Conservation (phyloP, 2,329 filamentous ascomycete genomes). For the Cercospora sp. region DNA sequence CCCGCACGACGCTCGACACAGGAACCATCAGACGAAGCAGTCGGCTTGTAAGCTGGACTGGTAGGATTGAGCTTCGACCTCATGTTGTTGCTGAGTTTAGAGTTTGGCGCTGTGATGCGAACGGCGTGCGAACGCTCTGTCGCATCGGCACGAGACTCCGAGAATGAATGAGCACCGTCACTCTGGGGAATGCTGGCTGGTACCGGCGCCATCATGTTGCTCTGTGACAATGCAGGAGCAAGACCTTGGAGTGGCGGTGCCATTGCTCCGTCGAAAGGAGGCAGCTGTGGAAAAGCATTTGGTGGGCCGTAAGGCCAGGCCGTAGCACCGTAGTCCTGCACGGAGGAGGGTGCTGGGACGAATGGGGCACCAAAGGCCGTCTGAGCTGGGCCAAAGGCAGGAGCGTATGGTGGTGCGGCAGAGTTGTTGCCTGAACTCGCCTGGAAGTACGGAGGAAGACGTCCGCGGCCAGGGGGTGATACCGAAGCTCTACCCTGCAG, state of each 20-base stretch:
- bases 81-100: slow-evolving; percentile 24
- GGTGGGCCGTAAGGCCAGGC: slow-evolving; percentile 29
- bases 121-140: slow-evolving; percentile 34
- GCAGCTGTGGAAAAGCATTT: slow-evolving; percentile 32
- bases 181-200: slow-evolving; percentile 28
- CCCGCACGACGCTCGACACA: slow-evolving; percentile 15
- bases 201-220: not conserved
- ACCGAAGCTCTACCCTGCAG: slow-evolving; percentile 26
- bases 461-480: slow-evolving; percentile 28
- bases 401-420: slow-evolving; percentile 5
- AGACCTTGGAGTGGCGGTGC: slow-evolving; percentile 21
- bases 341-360: slow-evolving; percentile 24
- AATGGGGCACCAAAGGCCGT: slow-evolving; percentile 21
- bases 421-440: slow-evolving; percentile 9
- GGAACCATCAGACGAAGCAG: slow-evolving; percentile 6
- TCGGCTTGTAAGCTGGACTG: slow-evolving; percentile 43
- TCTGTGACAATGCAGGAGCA: not conserved
- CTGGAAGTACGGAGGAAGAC: slow-evolving; percentile 30
- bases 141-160: slow-evolving; percentile 27
- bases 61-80: slow-evolving; percentile 42
- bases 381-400: slow-evolving; percentile 18
- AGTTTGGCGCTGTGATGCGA: slow-evolving; percentile 38
- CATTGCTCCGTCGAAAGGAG: slow-evolving; percentile 37
- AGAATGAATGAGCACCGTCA: slow-evolving; percentile 30
- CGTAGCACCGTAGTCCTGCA: slow-evolving; percentile 25